Base-by-base conservation (phyloP, 306 rosid genomes). In the Quercus wislizeni region DNA sequence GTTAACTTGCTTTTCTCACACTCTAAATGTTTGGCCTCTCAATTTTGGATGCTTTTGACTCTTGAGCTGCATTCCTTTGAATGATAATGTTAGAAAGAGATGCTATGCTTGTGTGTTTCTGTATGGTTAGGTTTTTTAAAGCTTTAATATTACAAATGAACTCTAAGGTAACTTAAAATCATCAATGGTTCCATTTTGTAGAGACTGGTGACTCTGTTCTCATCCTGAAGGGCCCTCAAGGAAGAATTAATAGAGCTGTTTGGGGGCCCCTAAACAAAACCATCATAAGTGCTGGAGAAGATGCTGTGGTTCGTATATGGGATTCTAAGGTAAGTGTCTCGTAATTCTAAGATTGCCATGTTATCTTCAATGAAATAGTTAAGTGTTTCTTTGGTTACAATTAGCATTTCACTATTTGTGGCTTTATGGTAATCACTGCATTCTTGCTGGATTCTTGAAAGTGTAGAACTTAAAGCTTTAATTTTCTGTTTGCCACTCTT, bases 201-300 rank as follows among this genome's bases (percentile, higher is more conserved):
- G 99, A 95, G 92, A 76, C 78, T 2, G 92, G 85, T n/a, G 99
- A 95, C 5, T 92, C 99, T 61, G 74, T 83, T 77, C 87, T 90
- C 52, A 76, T 87, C 23, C 56, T 95, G 10, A 94, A 91, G 85
- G 97, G 94, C 17, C 97, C 97, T 74, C 95, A 88, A 74, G 97
- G 99, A 78, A 90, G 99, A 86, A 90, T 95, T 2, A 92, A 92
- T 58, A 91, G 99, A 80, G 99, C 99, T 77, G 81, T 92, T 64
- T 95, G 99, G 99, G 99, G 99, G 19, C 97, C 98, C 2, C 85
- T 95, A 23, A 92, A 92, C 81, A 77, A 46, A 51, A 92, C 97
- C 55, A 91, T 95, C 65, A 86, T 95, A 41, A 95, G 98, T 83
- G 98, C 85, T 0, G 99, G 99, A 63, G 99, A 95, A 91, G 99